Evolutionary conservation across 176 grass and related monocot species (phyloP), one percentile per base, ranked within the genome.

Genomic region (Guadua angustifolia): DNA sequence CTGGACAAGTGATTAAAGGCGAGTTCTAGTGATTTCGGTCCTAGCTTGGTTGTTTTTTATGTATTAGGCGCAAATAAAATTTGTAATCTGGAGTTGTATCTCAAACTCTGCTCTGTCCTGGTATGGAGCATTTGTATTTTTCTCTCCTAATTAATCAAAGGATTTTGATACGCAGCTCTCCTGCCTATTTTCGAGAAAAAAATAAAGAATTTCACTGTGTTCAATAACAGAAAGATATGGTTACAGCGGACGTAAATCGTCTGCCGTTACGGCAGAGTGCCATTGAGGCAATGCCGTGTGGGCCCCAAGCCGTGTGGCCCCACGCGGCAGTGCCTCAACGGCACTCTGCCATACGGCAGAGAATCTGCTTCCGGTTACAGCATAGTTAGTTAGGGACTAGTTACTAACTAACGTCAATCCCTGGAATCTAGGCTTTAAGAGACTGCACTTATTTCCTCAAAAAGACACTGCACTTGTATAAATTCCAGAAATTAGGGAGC

Each of bases 191-290:
- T 58, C 0, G 25, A 49, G 69, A 43, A 18, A 21, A 14, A 43
- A 43, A 29, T 1, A 21, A 5, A 18, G 21, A 46, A 29, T 22
- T 46, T 53, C 10, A 13, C 32, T 75, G 73, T 75, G 73, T 56
- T 36, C 32, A 56, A 38, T 75, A 56, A 75, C 46, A 63, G 4
- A 50, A 0, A 15, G 38, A 93, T 88, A 81, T 92, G 81, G 11
- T 61, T 44, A 44, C n/a, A 56, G 17, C 56, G n/a, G n/a, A n/a
- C n/a, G n/a, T n/a, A n/a, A n/a, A n/a, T n/a, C n/a, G n/a, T n/a
- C n/a, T n/a, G n/a, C n/a, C n/a, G n/a, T n/a, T n/a, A n/a, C n/a
- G n/a, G n/a, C n/a, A n/a, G n/a, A n/a, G n/a, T n/a, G n/a, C n/a
- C n/a, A n/a, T n/a, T n/a, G n/a, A n/a, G n/a, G n/a, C n/a, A n/a